Evolutionary conservation across 164 flowering plant species (phyloP), one percentile per base, ranked within the genome.

Genomic region (Sextonia rubra): DNA sequence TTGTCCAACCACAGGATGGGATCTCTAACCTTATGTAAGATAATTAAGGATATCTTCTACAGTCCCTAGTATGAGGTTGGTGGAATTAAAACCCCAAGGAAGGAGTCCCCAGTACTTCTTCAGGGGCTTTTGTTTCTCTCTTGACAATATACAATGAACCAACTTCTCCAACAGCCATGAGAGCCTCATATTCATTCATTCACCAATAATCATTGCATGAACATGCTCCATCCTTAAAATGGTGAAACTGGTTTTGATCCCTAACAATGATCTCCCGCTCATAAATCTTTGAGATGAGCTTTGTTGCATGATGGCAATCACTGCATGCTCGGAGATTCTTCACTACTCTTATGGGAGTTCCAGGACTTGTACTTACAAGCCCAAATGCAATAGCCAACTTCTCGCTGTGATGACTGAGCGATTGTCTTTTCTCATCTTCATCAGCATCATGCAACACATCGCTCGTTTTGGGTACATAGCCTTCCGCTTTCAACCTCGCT

Each of bases 171-270:
- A 2, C 27, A 64, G 67, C 44, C n/a, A 25, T 29, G 22, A 4
- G 44, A 26, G n/a, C 47, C 44, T 29, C 27, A 20, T 18, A 64
- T 26, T 52, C 67, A 26, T 29, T 68, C 47, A 64, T 67, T 68
- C 47, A 64, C 71, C 78, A 76, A 23, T 60, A 71, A 47, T 71
- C 78, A n/a, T 25, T 24, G 66, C 76, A 74, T 22, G 70, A 66
- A n/a, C 67, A 71, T 3, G 48, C 23, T 60, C 68, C 66, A 25
- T 70, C 30, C 67, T 71, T 68, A 48, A 66, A 66, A 65, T 71
- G 61, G 64, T 76, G 70, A 58, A 74, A 74, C 11, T 71, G 66
- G 47, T 47, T 74, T 27, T 12, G 47, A 44, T 74, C 71, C 32
- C 71, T 76, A 12, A 71, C 27, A 56, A 66, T 47, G n/a, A 66